Conservation (phyloP, 2,329 filamentous ascomycete genomes). For the Pyrenochaeta sp. region DNA sequence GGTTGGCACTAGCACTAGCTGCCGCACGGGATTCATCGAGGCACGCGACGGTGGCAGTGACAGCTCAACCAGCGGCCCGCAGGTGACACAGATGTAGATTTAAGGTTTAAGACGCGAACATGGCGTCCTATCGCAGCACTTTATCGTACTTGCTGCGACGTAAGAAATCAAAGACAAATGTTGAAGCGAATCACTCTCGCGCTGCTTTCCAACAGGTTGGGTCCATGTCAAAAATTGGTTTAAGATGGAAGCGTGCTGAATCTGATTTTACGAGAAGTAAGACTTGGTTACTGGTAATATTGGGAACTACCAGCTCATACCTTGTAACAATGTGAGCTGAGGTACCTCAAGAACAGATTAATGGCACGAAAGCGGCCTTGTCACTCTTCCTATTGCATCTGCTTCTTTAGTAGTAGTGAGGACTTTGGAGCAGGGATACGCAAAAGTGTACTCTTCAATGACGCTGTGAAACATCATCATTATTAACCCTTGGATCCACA, state of each 20-base stretch:
- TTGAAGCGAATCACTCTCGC: background rate
- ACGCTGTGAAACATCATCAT: no score
- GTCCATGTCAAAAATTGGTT: no score
- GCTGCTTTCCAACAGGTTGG: background rate
- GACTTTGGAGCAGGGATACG: background rate
- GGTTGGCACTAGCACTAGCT: background rate
- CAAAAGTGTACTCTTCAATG: background rate
- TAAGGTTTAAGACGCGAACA: background rate
- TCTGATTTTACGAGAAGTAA: no score
- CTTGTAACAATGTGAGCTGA: no score
- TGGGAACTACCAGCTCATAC: no score
- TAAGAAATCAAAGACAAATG: background rate
- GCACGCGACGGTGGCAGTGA: background rate
- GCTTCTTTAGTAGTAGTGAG: no score
- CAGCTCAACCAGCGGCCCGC: background rate
- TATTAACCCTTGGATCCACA: no score
- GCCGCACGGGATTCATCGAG: background rate
- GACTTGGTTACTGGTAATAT: no score
- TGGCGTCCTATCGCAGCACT: background rate
- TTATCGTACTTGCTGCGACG: background rate
- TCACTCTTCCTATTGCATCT: no score
- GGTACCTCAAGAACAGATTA: no score
- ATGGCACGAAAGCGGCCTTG: no score
- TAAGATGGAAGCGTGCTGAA: no score
- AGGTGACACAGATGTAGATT: background rate